These are phyloP conservation scores for Nothophaeocryptopus gaeumannii DNA, from an alignment of 2,329 filamentous ascomycete genomes.

Conservation along the genomic window DNA sequence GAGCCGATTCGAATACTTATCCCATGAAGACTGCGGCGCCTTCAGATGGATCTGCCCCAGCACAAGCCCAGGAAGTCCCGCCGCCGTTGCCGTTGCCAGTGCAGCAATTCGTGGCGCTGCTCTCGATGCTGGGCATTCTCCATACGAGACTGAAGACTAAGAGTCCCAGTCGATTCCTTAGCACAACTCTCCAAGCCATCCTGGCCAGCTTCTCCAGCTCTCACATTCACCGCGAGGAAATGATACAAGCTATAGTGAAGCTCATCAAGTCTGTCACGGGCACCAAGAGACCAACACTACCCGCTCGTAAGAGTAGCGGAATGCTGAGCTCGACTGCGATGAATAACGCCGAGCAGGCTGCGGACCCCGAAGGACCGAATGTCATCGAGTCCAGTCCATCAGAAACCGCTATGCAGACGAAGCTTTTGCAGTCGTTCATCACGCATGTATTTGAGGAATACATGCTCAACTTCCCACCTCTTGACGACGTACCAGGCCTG, in stretches of 20 bases:
- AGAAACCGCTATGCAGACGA: conserved; percentile 61
- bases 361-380: conserved; percentile 55
- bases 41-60: conserved; percentile 14
- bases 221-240: conserved; percentile 56
- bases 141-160: conserved; percentile 74
- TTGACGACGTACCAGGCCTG: conserved; percentile 49
- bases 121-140: conserved; percentile 69
- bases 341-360: conserved; percentile 38
- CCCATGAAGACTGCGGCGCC: conserved; percentile 29
- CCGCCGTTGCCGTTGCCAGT: conserved; percentile 41
- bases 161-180: conserved; percentile 74
- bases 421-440: conserved; percentile 71
- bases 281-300: conserved; percentile 63
- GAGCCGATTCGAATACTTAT: conserved; percentile 28
- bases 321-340: conserved; percentile 24
- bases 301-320: conserved; percentile 54
- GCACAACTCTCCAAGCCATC: conserved; percentile 71
- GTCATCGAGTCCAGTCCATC: conserved; percentile 43
- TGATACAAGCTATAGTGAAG: conserved; percentile 67
- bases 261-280: conserved; percentile 68
- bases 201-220: conserved; percentile 63
- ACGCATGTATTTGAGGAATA: conserved; percentile 75
- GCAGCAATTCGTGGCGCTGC: conserved; percentile 64
- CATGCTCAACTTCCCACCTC: conserved; percentile 51
- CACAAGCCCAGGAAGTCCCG: conserved; percentile 33